Conservation (phyloP, 2,329 filamentous ascomycete genomes). For the Sphaerulina populicola region DNA sequence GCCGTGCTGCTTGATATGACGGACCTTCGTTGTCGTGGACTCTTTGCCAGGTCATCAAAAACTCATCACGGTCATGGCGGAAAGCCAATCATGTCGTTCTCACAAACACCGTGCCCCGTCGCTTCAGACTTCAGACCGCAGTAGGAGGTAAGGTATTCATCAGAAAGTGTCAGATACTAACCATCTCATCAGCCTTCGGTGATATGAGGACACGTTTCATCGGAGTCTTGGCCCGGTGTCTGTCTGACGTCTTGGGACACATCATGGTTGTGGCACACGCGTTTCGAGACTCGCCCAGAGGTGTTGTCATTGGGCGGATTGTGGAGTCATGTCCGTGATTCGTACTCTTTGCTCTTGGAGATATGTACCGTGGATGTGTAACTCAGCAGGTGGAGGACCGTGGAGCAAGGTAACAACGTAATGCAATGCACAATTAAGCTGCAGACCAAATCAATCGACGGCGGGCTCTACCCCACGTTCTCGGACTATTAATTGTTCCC, state of each 20-base stretch:
- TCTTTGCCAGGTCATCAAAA: neutral
- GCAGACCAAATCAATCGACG: too few relatives aligned
- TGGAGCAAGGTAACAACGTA: neutral
- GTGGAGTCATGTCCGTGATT: neutral
- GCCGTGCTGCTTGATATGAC: slow-evolving; percentile 6
- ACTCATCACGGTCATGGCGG: neutral
- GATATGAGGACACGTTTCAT: neutral
- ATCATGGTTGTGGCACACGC: neutral
- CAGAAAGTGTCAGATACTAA: too few relatives aligned
- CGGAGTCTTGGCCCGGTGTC: neutral
- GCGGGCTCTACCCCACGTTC: too few relatives aligned
- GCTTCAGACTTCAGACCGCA: neutral
- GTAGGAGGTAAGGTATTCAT: too few relatives aligned
- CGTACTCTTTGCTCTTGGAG: neutral
- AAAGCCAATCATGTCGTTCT: neutral
- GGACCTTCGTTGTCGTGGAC: neutral
- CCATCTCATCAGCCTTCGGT: neutral
- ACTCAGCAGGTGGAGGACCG: neutral
- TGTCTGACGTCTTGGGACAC: neutral
- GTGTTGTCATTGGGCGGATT: neutral
- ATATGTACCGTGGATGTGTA: neutral
- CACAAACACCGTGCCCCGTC: neutral
- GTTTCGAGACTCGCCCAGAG: neutral
- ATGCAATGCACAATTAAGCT: too few relatives aligned
- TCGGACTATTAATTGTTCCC: too few relatives aligned